Percentiles rank a stretch among this genome's conserved stretches.
Evolutionary conservation across 2,329 filamentous ascomycete genomes (phyloP).

Genomic region (Herpotrichia juniperi): DNA sequence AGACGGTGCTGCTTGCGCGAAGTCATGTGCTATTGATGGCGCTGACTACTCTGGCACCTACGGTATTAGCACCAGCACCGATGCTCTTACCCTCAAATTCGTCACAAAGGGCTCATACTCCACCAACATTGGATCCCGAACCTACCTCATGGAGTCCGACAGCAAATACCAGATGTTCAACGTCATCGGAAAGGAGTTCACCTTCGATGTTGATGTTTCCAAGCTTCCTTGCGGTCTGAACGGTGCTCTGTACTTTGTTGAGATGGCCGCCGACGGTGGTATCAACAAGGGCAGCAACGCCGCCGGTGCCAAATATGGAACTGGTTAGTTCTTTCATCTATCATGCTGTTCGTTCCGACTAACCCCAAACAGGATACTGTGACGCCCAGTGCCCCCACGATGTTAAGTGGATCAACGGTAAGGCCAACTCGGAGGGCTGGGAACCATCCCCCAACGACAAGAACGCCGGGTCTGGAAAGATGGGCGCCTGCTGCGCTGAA

Average conservation of each 20-base stretch:
- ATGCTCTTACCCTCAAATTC: conserved; percentile 62
- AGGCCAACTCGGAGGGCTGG: conserved; percentile 63
- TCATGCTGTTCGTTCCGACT: not conserved
- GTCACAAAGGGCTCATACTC: conserved; percentile 58
- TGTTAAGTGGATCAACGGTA: conserved; percentile 61
- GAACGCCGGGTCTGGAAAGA: conserved; percentile 59
- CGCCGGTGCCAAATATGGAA: conserved; percentile 63
- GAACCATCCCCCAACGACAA: conserved; percentile 57
- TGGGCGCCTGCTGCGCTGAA: conserved; percentile 70
- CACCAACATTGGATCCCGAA: conserved; percentile 50
- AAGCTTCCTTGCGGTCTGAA: conserved; percentile 73
- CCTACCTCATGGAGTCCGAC: conserved; percentile 50
- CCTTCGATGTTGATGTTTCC: conserved; percentile 58
- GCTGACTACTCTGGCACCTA: conserved; percentile 52
- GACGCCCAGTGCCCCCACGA: conserved; percentile 50
- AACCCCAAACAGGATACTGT: conserved; percentile 36
- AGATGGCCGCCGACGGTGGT: conserved; percentile 69
- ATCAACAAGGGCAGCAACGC: conserved; percentile 57
- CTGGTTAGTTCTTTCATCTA: conserved; percentile 54
- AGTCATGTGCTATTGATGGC: conserved; percentile 51
- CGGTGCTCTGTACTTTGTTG: conserved; percentile 59
- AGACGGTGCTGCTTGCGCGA: conserved; percentile 44
- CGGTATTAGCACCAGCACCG: conserved; percentile 59
- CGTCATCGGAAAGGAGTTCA: conserved; percentile 49
- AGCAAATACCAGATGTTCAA: conserved; percentile 52